Conservation (phyloP, 805 yeast genomes). For the Yarrowia sp. region DNA sequence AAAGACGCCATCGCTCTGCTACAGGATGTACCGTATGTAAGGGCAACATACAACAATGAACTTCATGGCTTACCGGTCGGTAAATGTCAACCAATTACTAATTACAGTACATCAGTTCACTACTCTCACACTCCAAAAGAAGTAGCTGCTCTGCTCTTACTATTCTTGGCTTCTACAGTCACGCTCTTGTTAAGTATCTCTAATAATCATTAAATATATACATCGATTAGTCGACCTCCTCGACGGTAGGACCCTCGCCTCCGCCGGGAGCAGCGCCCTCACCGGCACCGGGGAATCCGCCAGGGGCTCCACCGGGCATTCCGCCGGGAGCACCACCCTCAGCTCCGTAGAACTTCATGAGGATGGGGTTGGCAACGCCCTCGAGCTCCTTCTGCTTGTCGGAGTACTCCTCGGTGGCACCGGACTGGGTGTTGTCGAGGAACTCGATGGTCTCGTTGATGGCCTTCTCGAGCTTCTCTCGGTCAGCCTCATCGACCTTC, state of each 20-base stretch:
- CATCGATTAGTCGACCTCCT: constrained; percentile 36
- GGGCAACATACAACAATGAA: too few species aligned
- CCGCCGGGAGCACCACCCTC: constrained; percentile 77
- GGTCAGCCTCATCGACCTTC: constrained; percentile 67
- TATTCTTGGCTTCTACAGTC: too few species aligned
- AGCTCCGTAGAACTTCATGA: constrained; percentile 94
- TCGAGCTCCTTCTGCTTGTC: constrained; percentile 96
- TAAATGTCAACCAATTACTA: too few species aligned
- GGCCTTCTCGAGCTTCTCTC: constrained; percentile 68
- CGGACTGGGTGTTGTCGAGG: constrained; percentile 93
- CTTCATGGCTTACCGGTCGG: too few species aligned
- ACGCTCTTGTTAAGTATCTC: too few species aligned
- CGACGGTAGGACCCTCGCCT: constrained; percentile 66
- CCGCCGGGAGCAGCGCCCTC: constrained; percentile 62
- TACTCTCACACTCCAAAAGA: too few species aligned
- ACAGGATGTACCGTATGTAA: too few species aligned
- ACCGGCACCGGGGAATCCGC: constrained; percentile 62
- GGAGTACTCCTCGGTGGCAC: constrained; percentile 84
- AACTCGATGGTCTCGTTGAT: constrained; percentile 83
- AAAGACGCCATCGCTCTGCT: too few species aligned
- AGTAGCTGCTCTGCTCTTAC: too few species aligned
- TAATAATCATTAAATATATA: constrained; percentile 27
- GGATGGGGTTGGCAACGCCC: constrained; percentile 91
- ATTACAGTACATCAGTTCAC: too few species aligned
- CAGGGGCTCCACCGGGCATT: constrained; percentile 70